Base-by-base conservation (phyloP, 228 moss, liverwort and hornwort species). In the Sphagnum magellanicum region DNA sequence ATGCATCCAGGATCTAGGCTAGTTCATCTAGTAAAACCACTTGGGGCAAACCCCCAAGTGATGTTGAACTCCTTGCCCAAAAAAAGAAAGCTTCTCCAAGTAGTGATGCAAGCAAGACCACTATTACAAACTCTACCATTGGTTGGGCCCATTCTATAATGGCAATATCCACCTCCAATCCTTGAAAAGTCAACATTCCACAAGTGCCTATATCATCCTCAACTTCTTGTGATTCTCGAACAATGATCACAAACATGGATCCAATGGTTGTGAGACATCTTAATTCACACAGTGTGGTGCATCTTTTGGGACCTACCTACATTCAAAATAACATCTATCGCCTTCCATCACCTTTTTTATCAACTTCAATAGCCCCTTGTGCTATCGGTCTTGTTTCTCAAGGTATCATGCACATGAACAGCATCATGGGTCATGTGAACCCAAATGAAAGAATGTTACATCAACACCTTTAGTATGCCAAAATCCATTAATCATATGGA, bases 141-240 rank as follows among this genome's bases (percentile, higher is more conserved):
- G 16, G 87, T 91, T 10, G 91, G 89, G 7, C 91, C 93, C 6
- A 80, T 91, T 6, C 93, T 91, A 3, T 89, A 93, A 69, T 93
- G 93, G 93, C 78, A 85, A 62, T 87, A 89, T 68, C 93, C 93
- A 0, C 93, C 93, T n/a, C 93, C 91, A 48, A 83, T 85, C 14
- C 61, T 93, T 58, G 93, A 87, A n/a, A 75, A 48, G 81, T 91
- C 11, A 91, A 93, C 60, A 93, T 93, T 48, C 93, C 93, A 3
- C 85, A 81, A 16, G 93, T 93, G 8, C 87, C 90, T 0, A 89
- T 93, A 87, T 79, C 85, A 16, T 74, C 86, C 49, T 79, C 90
- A 51, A 83, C 87, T n/a, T 78, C 80, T 9, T 82, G 82, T 58
- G 86, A 86, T 53, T 77, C 85, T 63, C 85, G 75, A 50, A 57